Base-by-base conservation (phyloP, 345 rosid species). In the Eucalyptus urophylla region DNA sequence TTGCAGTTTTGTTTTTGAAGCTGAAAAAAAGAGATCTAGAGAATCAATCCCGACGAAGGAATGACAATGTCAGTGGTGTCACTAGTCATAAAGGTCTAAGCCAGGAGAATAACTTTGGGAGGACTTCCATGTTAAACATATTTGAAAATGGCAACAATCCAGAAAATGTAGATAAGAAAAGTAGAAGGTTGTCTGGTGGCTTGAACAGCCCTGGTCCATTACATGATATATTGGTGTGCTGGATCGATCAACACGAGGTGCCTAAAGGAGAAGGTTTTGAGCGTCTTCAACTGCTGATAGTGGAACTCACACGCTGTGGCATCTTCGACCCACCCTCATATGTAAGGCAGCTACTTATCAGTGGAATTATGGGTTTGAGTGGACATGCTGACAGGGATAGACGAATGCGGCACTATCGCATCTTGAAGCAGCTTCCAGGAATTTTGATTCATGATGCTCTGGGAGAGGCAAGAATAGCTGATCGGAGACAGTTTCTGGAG, bases 201-300 rank as follows among this genome's bases (percentile, higher is more conserved):
- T 97, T 96, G 91, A 97, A 96, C 92, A 96, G 98, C 89, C 99
- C 99, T 14, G 95, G 99, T 56, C 96, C 99, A 51, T 92, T 98
- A 88, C 99, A 98, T 91, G 99, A 98, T 92, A 93, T 95, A 93
- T 92, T 96, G 86, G 99, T 97, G 37, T 98, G 99, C 90, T 98
- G 99, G 99, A 97, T 98, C 86, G 99, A 98, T 93, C 99, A 97
- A 91, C 99, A 98, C 87, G 99, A 96, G 90, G 94, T 93, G 69
- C 95, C 93, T 87, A 95, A 89, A 91, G 95, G 97, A 88, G 95
- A 94, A 90, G 99, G 98, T 89, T 90, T 92, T 90, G 95, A 96
- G 92, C 94, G 95, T 60, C 90, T 96, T 91, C 99, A 95, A 90
- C 94, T 96, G 65, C 94, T 98, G 40, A 87, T 96, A 13, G 93